These are phyloP conservation scores for Sclerospora graminicola DNA, from an alignment of 352 stramenopile species.

Conservation along the genomic window DNA sequence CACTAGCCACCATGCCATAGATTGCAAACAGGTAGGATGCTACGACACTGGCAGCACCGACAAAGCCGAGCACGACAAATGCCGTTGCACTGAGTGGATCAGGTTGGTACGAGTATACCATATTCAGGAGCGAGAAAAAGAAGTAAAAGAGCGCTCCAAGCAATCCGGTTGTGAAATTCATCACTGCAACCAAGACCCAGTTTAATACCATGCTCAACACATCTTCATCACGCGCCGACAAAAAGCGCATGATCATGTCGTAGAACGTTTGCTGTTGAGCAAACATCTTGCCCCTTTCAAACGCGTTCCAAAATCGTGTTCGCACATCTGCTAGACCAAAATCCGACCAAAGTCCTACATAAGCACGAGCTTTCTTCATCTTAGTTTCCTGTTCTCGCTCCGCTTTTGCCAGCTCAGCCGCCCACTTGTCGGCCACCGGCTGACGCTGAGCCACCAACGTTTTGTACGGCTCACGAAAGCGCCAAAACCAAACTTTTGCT, in stretches of 20 bases:
- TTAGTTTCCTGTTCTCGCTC: constrained; percentile 49
- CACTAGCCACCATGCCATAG: constrained; percentile 78
- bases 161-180: constrained; percentile 85
- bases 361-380: constrained; percentile 72
- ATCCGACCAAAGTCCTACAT: constrained; percentile 76
- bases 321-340: constrained; percentile 71
- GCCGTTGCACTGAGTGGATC: constrained; percentile 62
- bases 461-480: constrained; percentile 68
- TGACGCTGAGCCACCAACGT: constrained; percentile 46
- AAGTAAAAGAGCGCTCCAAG: constrained; percentile 80
- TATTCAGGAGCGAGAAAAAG: constrained; percentile 69
- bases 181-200: constrained; percentile 74
- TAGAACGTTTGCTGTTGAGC: constrained; percentile 84
- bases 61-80: constrained; percentile 64
- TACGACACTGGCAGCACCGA: constrained; percentile 67
- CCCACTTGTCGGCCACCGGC: constrained; percentile 45
- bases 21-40: constrained; percentile 81
- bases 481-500: constrained; percentile 83
- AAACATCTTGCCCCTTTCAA: constrained; percentile 80
- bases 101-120: constrained; percentile 79
- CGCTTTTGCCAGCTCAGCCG: constrained; percentile 38
- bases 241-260: constrained; percentile 69
- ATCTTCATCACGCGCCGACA: constrained; percentile 64
- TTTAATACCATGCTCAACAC: constrained; percentile 68
- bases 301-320: constrained; percentile 68